Conservation (phyloP, 345 rosid species). For the Physaria fendleri region DNA sequence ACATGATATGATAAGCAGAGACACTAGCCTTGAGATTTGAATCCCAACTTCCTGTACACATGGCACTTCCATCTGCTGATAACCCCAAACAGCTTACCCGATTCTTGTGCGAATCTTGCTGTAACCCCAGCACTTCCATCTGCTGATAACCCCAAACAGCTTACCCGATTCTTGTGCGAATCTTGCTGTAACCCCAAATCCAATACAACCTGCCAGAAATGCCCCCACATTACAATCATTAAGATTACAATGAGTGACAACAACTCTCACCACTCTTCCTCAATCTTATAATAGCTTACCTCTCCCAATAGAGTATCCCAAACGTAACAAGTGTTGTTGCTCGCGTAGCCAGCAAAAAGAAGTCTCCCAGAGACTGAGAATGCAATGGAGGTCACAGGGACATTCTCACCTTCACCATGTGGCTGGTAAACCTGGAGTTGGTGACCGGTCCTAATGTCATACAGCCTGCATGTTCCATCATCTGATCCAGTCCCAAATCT, state of each 20-base stretch:
- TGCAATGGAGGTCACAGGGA: conserved; percentile 70
- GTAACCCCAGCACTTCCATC: conserved; percentile 99
- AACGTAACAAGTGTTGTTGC: conserved; percentile 66
- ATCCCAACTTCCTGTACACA: conserved; percentile 99
- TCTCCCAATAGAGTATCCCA: conserved; percentile 93
- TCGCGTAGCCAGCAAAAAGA: conserved; percentile 74
- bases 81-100: conserved; percentile 86
- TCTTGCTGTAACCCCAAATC: conserved; percentile 69
- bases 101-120: conserved; percentile 70
- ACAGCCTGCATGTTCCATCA: conserved; percentile 93
- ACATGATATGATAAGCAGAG: background rate
- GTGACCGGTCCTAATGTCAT: conserved; percentile 92
- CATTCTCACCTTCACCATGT: conserved; percentile 46
- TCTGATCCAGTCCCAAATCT: conserved; percentile 95
- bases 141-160: conserved; percentile 87
- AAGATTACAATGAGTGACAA: background rate
- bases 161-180: conserved; percentile 67
- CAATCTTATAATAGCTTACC: conserved; percentile 57
- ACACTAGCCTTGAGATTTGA: conserved; percentile 83
- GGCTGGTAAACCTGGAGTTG: conserved; percentile 80
- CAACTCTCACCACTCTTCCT: too few species aligned
- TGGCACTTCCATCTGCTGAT: conserved; percentile 97
- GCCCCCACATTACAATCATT: background rate
- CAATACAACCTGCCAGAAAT: conserved; percentile 61
- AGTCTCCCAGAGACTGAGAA: conserved; percentile 97